Conservation (phyloP, 768 basidiomycete genomes). For the Lepiota brunneoincarnata region DNA sequence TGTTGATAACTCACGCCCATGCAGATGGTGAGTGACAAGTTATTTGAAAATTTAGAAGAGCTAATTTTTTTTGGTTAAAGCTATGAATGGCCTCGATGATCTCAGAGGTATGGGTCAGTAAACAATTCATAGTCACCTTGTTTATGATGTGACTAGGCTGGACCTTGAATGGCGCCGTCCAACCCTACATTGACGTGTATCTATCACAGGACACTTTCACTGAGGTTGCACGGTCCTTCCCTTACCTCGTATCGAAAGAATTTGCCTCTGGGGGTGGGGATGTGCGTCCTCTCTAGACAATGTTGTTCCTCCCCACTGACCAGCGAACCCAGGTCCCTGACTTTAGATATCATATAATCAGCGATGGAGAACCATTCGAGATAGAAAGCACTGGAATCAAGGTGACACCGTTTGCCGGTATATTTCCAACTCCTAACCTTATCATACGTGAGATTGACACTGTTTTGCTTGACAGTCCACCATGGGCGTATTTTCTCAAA, state of each 20-base stretch:
- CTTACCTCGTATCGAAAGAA: conserved; percentile 76
- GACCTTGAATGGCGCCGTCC: conserved; percentile 66
- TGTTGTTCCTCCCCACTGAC: background rate
- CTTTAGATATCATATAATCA: conserved; percentile 80
- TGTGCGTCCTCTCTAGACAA: conserved; percentile 34
- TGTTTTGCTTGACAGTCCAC: conserved; percentile 46
- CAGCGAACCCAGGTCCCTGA: conserved; percentile 60
- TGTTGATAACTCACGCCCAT: conserved; percentile 87
- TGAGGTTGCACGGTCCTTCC: conserved; percentile 71
- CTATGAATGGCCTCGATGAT: conserved; percentile 91
- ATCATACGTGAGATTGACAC: background rate
- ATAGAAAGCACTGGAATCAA: conserved; percentile 61
- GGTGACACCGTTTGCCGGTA: conserved; percentile 67
- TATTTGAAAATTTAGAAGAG: background rate
- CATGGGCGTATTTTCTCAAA: conserved; percentile 66
- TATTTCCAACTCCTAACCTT: background rate
- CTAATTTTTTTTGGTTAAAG: conserved; percentile 27
- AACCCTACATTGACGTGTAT: conserved; percentile 74
- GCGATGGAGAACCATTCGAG: conserved; percentile 64
- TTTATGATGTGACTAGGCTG: conserved; percentile 47
- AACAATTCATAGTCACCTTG: background rate
- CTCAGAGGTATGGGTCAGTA: conserved; percentile 55
- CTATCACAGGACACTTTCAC: conserved; percentile 60
- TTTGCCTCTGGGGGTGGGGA: conserved; percentile 80
- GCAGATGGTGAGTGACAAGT: conserved; percentile 54